Evolutionary conservation across 495 filamentous ascomycete species (phyloP).

Genomic region (Parmelia sp.): DNA sequence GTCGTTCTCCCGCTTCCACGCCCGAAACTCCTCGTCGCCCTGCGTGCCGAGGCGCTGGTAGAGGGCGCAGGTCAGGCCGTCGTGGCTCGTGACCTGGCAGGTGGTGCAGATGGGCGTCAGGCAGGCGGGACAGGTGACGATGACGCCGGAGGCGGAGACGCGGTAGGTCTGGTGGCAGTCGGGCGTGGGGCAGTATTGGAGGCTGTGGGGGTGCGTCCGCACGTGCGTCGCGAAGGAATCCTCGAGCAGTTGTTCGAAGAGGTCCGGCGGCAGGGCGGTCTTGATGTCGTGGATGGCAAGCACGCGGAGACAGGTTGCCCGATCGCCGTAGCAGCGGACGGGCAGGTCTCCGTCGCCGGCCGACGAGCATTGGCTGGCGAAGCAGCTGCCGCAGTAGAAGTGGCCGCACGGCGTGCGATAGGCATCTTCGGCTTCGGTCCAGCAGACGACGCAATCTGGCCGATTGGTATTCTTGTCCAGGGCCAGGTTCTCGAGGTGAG

Average conservation of each 20-base stretch:
- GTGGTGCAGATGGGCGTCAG: slow-evolving; percentile 34
- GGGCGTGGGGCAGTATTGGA: slow-evolving; percentile 38
- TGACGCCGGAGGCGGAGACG: slow-evolving; percentile 8
- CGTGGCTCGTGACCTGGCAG: slow-evolving; percentile 34
- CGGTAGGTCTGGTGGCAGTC: slow-evolving; percentile 42
- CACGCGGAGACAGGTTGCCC: slow-evolving; percentile 25
- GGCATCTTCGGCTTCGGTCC: slow-evolving; percentile 34
- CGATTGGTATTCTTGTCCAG: background rate
- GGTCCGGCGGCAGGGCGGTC: slow-evolving; percentile 27
- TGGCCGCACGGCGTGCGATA: slow-evolving; percentile 38
- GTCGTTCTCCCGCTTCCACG: slow-evolving; percentile 25
- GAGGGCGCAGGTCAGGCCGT: slow-evolving; percentile 35
- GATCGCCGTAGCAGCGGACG: slow-evolving; percentile 31
- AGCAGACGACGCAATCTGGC: slow-evolving; percentile 39
- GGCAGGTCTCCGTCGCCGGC: slow-evolving; percentile 17
- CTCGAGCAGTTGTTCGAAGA: slow-evolving; percentile 37
- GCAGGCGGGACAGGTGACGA: slow-evolving; percentile 36
- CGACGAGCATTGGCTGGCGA: slow-evolving; percentile 34
- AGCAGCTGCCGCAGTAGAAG: slow-evolving; percentile 43
- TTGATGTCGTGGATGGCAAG: slow-evolving; percentile 35
- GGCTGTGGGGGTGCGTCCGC: slow-evolving; percentile 28
- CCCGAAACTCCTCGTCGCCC: slow-evolving; percentile 21
- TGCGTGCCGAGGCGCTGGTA: slow-evolving; percentile 31
- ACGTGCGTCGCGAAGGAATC: slow-evolving; percentile 36
- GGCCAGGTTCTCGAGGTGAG: background rate